Evolutionary conservation across 345 rosid species (phyloP).

Genomic region (Aurinia saxatilis): DNA sequence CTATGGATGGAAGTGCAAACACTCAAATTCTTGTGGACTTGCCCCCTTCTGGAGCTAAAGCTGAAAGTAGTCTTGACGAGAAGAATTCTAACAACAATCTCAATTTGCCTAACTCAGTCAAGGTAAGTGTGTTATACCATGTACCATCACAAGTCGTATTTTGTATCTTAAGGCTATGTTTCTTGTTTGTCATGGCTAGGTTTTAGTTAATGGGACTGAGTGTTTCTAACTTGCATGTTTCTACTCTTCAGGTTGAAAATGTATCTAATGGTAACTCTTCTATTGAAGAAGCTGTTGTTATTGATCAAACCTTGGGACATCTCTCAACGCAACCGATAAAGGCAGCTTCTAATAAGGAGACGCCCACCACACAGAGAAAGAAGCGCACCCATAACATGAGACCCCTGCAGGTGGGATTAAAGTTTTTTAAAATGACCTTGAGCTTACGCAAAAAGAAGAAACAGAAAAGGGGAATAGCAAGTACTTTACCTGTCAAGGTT

Average conservation of each 20-base stretch:
- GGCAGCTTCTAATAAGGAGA: slow-evolving; percentile 17
- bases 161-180: background rate
- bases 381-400: slow-evolving; percentile 28
- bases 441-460: slow-evolving; percentile 40
- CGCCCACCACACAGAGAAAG: slow-evolving; percentile 35
- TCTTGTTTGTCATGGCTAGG: background rate
- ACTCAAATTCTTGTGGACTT: slow-evolving; percentile 17
- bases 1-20: slow-evolving; percentile 8
- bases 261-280: slow-evolving; percentile 10
- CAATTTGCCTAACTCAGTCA: slow-evolving; percentile 20
- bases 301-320: slow-evolving; percentile 15
- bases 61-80: slow-evolving; percentile 9
- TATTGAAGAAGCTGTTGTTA: slow-evolving; percentile 23
- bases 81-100: slow-evolving; percentile 13
- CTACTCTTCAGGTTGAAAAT: slow-evolving; percentile 31
- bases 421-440: slow-evolving; percentile 36
- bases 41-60: slow-evolving; percentile 17
- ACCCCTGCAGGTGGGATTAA: slow-evolving; percentile 38
- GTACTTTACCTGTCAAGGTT: slow-evolving; percentile 8
- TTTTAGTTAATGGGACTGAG: background rate
- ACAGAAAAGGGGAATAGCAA: slow-evolving; percentile 40
- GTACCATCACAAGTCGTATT: background rate
- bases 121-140: slow-evolving; percentile 34
- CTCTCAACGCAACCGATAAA: slow-evolving; percentile 16
- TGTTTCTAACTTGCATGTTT: slow-evolving; percentile 21